Evolutionary conservation across 1,139 yeast species (phyloP).

Genomic region (Eremothecium sinecaudum): DNA sequence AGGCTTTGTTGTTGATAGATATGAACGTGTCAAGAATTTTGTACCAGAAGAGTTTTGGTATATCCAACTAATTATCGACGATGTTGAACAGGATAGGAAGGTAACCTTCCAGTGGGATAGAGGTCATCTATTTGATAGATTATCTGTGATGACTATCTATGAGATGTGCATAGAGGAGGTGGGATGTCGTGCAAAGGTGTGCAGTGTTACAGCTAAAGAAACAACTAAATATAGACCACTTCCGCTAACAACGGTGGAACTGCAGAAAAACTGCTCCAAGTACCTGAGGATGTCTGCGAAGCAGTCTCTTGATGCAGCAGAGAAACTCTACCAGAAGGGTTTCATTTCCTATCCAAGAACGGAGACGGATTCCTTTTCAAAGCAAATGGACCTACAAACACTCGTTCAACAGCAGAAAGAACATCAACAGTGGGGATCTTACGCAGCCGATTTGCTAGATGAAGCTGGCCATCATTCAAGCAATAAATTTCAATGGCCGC

Average conservation of each 20-base stretch:
- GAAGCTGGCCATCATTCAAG: constrained; percentile 16
- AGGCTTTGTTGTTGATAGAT: constrained; percentile 95
- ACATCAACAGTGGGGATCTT: constrained; percentile 40
- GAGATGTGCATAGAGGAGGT: constrained; percentile 48
- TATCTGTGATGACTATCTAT: constrained; percentile 52
- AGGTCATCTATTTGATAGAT: constrained; percentile 61
- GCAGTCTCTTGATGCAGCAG: constrained; percentile 74
- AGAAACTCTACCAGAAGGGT: constrained; percentile 74
- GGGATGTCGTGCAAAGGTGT: constrained; percentile 42
- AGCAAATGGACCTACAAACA: constrained; percentile 55
- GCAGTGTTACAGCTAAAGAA: constrained; percentile 47
- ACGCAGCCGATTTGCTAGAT: constrained; percentile 33
- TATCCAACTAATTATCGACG: constrained; percentile 45
- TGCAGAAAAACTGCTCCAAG: constrained; percentile 78
- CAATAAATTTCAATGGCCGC: constrained; percentile 46
- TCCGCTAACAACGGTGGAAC: constrained; percentile 91
- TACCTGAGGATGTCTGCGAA: constrained; percentile 75
- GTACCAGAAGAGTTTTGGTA: constrained; percentile 76
- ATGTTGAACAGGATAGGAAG: constrained; percentile 23
- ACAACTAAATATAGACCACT: constrained; percentile 73
- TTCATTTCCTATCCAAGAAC: constrained; percentile 94
- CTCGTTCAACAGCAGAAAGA: constrained; percentile 53
- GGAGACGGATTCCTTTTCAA: constrained; percentile 84
- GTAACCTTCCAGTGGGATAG: constrained; percentile 53
- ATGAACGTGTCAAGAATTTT: constrained; percentile 62